Base-by-base conservation (phyloP, 768 basidiomycete genomes). In the Kwoniella pini region DNA sequence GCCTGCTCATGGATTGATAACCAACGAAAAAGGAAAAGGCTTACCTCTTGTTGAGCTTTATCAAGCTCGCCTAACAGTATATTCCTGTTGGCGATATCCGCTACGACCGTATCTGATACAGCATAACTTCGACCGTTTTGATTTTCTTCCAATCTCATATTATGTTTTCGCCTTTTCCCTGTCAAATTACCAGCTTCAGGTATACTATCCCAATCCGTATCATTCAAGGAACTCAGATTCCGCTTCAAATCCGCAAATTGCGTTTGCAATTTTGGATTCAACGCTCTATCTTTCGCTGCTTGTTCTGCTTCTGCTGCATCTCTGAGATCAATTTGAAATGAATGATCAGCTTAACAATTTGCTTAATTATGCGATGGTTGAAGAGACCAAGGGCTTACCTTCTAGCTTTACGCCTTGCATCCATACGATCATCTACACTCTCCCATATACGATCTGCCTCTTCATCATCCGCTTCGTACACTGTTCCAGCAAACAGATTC, bases 381-480 rank as follows among this genome's bases (percentile, higher is more conserved):
- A 12, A 49, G 30, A 36, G 15, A 12, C 22, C 26, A n/a, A 15
- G 12, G 58, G 57, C 88, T 70, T 79, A 90, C 90, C 90, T 86
- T 64, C 89, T 84, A 46, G 84, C 83, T 74, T 85, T 84, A 70
- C 96, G 81, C 63, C 96, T 82, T 39, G 87, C 83, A 75, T 97
- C 95, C 89, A 99, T 94, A 27, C 86, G 86, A 42, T 85, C 82
- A 70, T 97, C 94, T 0, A 97, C 94, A n/a, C 81, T 71, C 24
- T 96, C 95, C 76, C 95, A 99, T 52, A 96, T 96, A 74, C 84
- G 85, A 78, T 98, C 95, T 0, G 95, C 96, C 77, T 98, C 96
- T 68, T 97, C 94, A 63, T 99, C 96, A 66, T 98, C 96, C 57
- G 89, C 88, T 76, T 99, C 94, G 76, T 99, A 97, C 0, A 91